These are phyloP conservation scores for Lactarius akahatsu DNA, from an alignment of 768 basidiomycete genomes.

Conservation along the genomic window DNA sequence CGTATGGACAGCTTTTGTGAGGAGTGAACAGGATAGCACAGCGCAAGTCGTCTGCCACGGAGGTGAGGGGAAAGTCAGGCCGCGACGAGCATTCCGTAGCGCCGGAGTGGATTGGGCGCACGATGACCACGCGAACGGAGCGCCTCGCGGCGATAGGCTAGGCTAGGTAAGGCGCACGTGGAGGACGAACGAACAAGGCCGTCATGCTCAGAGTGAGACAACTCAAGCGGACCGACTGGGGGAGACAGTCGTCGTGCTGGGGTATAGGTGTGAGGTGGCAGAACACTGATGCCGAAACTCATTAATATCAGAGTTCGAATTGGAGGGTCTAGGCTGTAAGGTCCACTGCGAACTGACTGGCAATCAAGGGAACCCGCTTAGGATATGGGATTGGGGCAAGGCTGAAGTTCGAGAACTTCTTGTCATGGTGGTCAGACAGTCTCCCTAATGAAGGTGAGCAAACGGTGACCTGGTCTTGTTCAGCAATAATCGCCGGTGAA, in stretches of 20 bases:
- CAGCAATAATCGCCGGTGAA: not conserved
- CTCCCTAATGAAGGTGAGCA: not conserved
- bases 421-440: constrained; percentile 1
- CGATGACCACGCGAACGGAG: constrained; percentile 18
- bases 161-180: constrained; percentile 7
- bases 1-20: constrained; percentile 13
- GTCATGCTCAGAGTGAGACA: constrained; percentile 5
- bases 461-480: not conserved
- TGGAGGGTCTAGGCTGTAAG: not conserved
- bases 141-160: not conserved
- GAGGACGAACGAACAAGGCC: not conserved
- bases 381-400: not conserved
- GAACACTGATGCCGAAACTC: not conserved
- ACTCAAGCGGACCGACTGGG: not conserved
- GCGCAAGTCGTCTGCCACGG: constrained; percentile 11
- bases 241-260: not conserved
- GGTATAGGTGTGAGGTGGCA: not conserved
- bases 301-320: not conserved
- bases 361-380: not conserved
- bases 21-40: constrained; percentile 20
- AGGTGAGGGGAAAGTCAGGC: not conserved
- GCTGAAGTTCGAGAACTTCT: not conserved
- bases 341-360: not conserved
- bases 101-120: constrained; percentile 10
- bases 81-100: constrained; percentile 15